Evolutionary conservation across 1,284 basidiomycete genomes (phyloP).

Genomic region (Gymnopus androsaceus): DNA sequence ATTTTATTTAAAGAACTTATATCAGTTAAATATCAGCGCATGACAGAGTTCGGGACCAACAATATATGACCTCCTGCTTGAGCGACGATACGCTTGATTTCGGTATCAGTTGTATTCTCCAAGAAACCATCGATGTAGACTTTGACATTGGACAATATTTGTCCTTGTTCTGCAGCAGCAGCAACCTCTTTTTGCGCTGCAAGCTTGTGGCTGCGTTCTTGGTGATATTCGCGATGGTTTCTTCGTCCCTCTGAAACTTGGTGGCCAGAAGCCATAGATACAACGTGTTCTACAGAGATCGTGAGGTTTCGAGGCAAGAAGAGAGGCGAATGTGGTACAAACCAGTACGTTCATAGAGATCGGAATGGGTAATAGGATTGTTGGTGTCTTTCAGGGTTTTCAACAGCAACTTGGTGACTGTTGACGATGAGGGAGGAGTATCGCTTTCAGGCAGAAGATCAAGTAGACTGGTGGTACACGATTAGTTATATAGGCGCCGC

Average conservation of each 20-base stretch:
- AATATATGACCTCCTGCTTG: constrained; percentile 60
- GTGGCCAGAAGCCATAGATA: constrained; percentile 65
- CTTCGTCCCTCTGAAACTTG: constrained; percentile 61
- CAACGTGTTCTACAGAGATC: constrained; percentile 49
- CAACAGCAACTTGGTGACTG: constrained; percentile 57
- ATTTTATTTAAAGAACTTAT: neutral
- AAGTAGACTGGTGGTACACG: constrained; percentile 4
- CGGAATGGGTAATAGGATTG: constrained; percentile 75
- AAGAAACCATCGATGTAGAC: constrained; percentile 71
- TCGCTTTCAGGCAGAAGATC: constrained; percentile 33
- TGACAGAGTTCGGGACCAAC: constrained; percentile 35
- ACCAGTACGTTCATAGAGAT: constrained; percentile 63
- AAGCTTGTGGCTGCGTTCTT: constrained; percentile 54
- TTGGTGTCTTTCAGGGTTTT: constrained; percentile 56
- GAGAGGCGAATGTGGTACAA: constrained; percentile 14
- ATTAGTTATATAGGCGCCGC: neutral
- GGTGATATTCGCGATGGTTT: constrained; percentile 40
- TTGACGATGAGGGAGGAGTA: constrained; percentile 41
- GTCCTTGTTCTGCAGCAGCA: constrained; percentile 22
- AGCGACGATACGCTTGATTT: constrained; percentile 64
- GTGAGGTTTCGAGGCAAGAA: constrained; percentile 4
- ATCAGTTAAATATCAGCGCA: neutral
- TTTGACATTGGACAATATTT: constrained; percentile 46
- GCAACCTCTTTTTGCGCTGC: constrained; percentile 40
- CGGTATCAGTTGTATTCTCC: constrained; percentile 68